phyloP scores from a whole-genome alignment of 345 rosid genomes.

The Salix udensis region DNA sequence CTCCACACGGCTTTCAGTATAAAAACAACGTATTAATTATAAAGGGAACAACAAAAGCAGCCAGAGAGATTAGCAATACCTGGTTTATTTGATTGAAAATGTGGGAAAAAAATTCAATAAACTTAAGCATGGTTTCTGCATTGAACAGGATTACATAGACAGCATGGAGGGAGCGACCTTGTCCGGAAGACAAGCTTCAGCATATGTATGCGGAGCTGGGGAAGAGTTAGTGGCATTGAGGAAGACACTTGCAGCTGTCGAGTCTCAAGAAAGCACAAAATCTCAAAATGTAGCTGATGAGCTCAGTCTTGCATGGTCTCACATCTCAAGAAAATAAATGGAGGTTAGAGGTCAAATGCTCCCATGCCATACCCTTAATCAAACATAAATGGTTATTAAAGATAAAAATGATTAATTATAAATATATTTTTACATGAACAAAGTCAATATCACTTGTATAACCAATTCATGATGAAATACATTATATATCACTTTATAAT shows the following conservation, averaged over 20 bases:
- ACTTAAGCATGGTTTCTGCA: neutral
- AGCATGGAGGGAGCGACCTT: slow-evolving; percentile 98
- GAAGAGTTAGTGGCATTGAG: slow-evolving; percentile 69
- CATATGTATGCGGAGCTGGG: slow-evolving; percentile 78
- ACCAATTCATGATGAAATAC: too few species aligned
- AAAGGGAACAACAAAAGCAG: neutral
- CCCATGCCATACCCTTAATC: neutral
- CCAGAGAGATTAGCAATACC: neutral
- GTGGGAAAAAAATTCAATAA: neutral
- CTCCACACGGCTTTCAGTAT: neutral
- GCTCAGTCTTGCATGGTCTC: slow-evolving; percentile 59
- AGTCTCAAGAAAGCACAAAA: slow-evolving; percentile 25
- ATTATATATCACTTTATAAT: too few species aligned
- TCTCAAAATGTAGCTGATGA: slow-evolving; percentile 44
- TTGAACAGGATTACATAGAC: slow-evolving; percentile 86
- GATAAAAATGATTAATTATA: too few species aligned
- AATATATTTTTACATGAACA: too few species aligned
- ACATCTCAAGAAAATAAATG: neutral
- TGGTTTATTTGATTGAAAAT: neutral
- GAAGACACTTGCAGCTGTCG: slow-evolving; percentile 46
- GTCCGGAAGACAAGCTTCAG: slow-evolving; percentile 90
- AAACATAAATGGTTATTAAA: too few species aligned
- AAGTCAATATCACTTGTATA: too few species aligned
- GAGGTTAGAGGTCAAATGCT: neutral
- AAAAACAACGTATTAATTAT: neutral